Base-by-base conservation (phyloP, 106 monocot genomes). In the Agapanthus africanus region DNA sequence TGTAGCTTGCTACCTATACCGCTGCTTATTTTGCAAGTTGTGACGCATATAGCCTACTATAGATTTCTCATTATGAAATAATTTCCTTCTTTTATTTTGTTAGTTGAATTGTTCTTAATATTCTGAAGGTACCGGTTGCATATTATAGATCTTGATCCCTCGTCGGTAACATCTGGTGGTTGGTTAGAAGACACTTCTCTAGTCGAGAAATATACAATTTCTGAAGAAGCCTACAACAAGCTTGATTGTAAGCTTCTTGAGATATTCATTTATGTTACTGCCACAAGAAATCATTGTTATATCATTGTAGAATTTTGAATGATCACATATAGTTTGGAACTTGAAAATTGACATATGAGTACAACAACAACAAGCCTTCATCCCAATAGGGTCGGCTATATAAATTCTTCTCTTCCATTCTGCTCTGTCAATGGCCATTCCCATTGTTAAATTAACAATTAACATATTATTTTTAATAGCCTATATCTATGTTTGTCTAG, bases 141-240 rank as follows among this genome's bases (percentile, higher is more conserved):
- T 68, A 77, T 99, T 54, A 77, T 99, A 23, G 99, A 99, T 81
- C 65, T 90, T 57, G 99, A 99, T 65, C 99, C 93, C 10, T 80
- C 87, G 6, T 93, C 93, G 25, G 73, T 90, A 46, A 83, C 93
- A 39, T 93, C 90, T 18, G 87, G 87, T 13, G 92, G 93, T 4
- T 99, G 99, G 99, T 71, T 99, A 68, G 99, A 93, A 52, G 99
- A 93, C 74, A 99, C 93, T 11, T 99, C 99, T 22, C 80, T 93
- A 37, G 87, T 93, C 19, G 82, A 99, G 71, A 99, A 93, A 67
- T 99, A 93, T 64, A 81, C 63, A 47, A 99, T 99, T 23, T 93
- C 99, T 23, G 90, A 93, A 25, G 99, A 99, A 63, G 82, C 90
- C 3, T 99, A 93, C 54, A 66, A 87, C 75, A 99, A 93, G 35